A percentile compares a stretch with the other conserved stretches of the same genome.
Evolutionary conservation across 148 eudicot species (phyloP).

Genomic region (Rhododendron kiyosumense): DNA sequence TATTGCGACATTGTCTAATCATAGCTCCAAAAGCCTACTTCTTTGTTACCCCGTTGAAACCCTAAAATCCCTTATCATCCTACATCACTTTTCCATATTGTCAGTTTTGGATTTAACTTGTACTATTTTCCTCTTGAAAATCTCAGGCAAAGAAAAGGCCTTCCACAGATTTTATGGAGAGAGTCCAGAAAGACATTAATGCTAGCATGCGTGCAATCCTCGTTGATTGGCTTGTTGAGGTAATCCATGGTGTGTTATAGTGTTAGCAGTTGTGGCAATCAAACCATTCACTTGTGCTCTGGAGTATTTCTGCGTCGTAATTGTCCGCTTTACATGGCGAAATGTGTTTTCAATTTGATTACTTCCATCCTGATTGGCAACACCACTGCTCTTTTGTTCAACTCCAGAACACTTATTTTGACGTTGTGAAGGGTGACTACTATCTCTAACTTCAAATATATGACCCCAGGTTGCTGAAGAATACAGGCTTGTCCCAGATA

Average conservation of each 20-base stretch:
- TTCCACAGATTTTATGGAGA: slow-evolving; percentile 72
- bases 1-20: background rate
- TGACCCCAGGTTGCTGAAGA: slow-evolving; percentile 80
- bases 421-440: background rate
- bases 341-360: background rate
- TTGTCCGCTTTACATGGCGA: background rate
- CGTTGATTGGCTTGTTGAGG: slow-evolving; percentile 99
- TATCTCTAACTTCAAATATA: background rate
- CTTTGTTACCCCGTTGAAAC: background rate
- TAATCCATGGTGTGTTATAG: slow-evolving; percentile 17
- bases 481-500: slow-evolving; percentile 94
- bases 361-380: background rate
- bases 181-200: slow-evolving; percentile 82
- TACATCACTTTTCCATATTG: background rate
- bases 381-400: background rate
- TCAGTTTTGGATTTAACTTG: background rate
- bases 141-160: slow-evolving; percentile 81
- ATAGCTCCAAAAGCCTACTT: background rate
- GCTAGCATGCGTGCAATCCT: slow-evolving; percentile 91
- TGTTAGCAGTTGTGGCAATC: background rate
- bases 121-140: background rate
- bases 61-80: background rate
- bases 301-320: background rate
- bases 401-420: background rate
- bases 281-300: background rate